phyloP scores from a whole-genome alignment of 1,284 basidiomycete genomes.

The Heterobasidion annosum region DNA sequence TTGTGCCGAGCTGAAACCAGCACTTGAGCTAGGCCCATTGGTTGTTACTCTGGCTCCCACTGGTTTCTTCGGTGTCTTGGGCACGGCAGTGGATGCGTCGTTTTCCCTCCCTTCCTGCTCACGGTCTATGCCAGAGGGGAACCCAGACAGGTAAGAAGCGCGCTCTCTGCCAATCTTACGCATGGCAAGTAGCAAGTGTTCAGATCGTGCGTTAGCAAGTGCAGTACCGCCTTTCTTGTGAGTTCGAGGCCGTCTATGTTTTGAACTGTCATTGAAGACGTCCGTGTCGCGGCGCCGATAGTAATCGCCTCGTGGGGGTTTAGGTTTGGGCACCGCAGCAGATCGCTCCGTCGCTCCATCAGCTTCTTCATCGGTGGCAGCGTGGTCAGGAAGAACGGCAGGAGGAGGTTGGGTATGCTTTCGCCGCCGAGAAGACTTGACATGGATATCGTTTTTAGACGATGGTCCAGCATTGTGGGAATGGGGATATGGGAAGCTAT shows the following conservation, averaged over 20 bases:
- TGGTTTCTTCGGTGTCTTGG: constrained; percentile 12
- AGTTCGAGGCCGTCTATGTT: constrained; percentile 5
- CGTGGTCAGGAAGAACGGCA: constrained; percentile 8
- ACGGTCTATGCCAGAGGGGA: constrained; percentile 13
- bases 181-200: constrained; percentile 52
- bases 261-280: constrained; percentile 4
- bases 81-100: constrained; percentile 4
- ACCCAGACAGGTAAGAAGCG: constrained; percentile 35
- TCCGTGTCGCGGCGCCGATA: constrained; percentile 13
- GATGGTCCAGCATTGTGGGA: not conserved
- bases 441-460: constrained; percentile 8
- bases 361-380: constrained; percentile 12
- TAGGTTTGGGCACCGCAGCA: constrained; percentile 9
- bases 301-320: constrained; percentile 10
- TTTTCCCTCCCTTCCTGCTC: constrained; percentile 16
- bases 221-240: constrained; percentile 14
- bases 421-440: constrained; percentile 1
- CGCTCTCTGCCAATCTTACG: constrained; percentile 46
- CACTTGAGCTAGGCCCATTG: constrained; percentile 6
- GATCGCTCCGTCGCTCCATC: constrained; percentile 3
- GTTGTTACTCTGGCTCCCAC: constrained; percentile 3
- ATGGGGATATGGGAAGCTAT: constrained; percentile 13
- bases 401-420: constrained; percentile 6
- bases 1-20: not conserved
- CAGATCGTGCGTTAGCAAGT: constrained; percentile 47